Evolutionary conservation across 768 basidiomycete genomes (phyloP).

Genomic region (Boletus rubescentipes): DNA sequence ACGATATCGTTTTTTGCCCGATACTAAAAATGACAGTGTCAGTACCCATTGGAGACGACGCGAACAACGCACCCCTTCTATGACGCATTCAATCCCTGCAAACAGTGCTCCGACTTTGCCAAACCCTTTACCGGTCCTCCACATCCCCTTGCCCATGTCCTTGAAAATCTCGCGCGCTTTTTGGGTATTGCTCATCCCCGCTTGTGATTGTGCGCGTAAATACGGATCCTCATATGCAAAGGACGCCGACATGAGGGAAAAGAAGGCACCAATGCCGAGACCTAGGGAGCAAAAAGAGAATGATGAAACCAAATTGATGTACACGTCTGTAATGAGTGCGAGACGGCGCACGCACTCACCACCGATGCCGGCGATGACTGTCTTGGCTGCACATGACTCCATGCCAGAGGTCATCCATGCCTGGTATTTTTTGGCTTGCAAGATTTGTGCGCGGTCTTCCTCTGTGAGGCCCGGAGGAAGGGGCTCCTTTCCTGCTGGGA

Average conservation of each 20-base stretch:
- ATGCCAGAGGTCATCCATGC: constrained; percentile 65
- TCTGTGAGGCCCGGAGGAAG: constrained; percentile 81
- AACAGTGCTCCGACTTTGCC: constrained; percentile 93
- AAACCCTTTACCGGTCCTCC: constrained; percentile 85
- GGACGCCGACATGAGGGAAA: constrained; percentile 93
- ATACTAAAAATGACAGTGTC: constrained; percentile 53
- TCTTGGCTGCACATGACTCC: constrained; percentile 88
- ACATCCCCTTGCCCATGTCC: constrained; percentile 95
- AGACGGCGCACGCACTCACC: constrained; percentile 51
- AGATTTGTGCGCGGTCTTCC: constrained; percentile 66
- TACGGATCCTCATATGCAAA: constrained; percentile 95
- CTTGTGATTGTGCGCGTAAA: constrained; percentile 60
- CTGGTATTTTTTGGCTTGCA: constrained; percentile 78
- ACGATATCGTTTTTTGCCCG: constrained; percentile 95
- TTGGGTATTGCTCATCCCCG: constrained; percentile 60
- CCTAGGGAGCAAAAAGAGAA: constrained; percentile 46
- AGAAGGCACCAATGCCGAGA: constrained; percentile 90
- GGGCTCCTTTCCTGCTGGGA: constrained; percentile 83
- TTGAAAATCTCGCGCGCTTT: constrained; percentile 85
- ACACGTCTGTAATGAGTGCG: background rate
- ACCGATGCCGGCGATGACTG: constrained; percentile 73
- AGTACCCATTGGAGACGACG: background rate
- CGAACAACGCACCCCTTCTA: constrained; percentile 76
- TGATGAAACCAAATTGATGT: constrained; percentile 4
- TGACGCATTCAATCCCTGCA: constrained; percentile 93